Conservation (phyloP, 768 basidiomycete genomes). For the Harrya chromipes region DNA sequence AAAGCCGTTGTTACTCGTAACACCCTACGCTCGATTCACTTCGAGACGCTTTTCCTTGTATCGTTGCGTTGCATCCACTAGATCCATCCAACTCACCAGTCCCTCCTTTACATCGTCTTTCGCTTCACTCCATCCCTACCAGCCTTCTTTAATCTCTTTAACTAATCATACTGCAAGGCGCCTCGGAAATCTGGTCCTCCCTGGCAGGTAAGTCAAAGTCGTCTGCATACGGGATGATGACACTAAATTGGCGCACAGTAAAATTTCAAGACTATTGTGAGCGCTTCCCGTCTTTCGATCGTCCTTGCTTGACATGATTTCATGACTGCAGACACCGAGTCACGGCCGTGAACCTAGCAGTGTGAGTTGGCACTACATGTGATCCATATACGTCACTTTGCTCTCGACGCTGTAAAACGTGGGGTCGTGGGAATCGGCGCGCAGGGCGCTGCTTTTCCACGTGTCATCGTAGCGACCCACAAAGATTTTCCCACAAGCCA, state of each 20-base stretch:
- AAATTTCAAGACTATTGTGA: conserved; percentile 15
- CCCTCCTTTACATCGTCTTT: conserved; percentile 35
- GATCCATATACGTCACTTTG: conserved; percentile 27
- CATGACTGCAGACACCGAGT: conserved; percentile 6
- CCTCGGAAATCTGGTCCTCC: conserved; percentile 10
- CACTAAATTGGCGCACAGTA: conserved; percentile 6
- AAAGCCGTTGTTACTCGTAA: conserved; percentile 23
- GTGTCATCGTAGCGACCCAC: conserved; percentile 7
- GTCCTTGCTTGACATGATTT: conserved; percentile 4
- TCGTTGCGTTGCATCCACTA: conserved; percentile 26
- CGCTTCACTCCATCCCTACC: conserved; percentile 22
- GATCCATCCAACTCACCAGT: conserved; percentile 30
- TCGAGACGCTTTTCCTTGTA: conserved; percentile 45
- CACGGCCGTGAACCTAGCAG: conserved; percentile 3
- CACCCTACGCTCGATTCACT: conserved; percentile 49
- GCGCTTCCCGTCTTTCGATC: conserved; percentile 2
- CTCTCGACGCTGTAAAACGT: conserved; percentile 38
- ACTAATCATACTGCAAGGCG: conserved; percentile 20
- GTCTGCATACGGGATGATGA: conserved; percentile 1
- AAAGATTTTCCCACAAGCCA: conserved; percentile 1
- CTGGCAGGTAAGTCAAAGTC: conserved; percentile 16
- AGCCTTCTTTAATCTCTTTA: conserved; percentile 11
- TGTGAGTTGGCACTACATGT: conserved; percentile 20
- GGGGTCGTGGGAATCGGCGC: conserved; percentile 36
- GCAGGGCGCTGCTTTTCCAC: conserved; percentile 15